These are phyloP conservation scores for Pterula multifida DNA, from an alignment of 1,284 basidiomycete species.

Conservation along the genomic window DNA sequence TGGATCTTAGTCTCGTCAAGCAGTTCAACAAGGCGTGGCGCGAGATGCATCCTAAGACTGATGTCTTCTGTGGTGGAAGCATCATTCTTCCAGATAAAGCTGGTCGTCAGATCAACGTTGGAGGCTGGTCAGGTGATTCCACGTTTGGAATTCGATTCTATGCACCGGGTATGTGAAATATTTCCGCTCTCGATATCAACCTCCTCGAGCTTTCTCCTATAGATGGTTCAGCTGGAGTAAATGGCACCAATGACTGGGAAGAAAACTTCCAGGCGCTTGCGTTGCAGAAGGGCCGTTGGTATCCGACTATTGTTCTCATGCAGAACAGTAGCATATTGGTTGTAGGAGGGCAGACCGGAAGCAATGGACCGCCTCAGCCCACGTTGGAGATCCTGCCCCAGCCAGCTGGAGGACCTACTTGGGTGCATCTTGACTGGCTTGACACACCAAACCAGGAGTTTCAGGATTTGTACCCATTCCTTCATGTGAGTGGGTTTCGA, in stretches of 20 bases:
- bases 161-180: constrained; percentile 27
- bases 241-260: constrained; percentile 59
- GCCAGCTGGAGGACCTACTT: constrained; percentile 28
- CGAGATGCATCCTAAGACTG: constrained; percentile 58
- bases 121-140: constrained; percentile 53
- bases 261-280: constrained; percentile 38
- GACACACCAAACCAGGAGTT: constrained; percentile 1
- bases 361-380: constrained; percentile 50
- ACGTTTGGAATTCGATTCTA: constrained; percentile 58
- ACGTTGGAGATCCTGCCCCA: constrained; percentile 49
- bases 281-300: constrained; percentile 48
- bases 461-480: not conserved
- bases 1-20: constrained; percentile 45
- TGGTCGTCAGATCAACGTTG: constrained; percentile 57
- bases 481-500: not conserved
- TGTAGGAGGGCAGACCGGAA: constrained; percentile 63
- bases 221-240: constrained; percentile 42
- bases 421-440: constrained; percentile 31
- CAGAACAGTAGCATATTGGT: constrained; percentile 61
- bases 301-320: constrained; percentile 53
- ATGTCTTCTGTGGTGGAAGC: constrained; percentile 68
- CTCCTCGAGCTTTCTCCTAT: constrained; percentile 32
- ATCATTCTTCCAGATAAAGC: constrained; percentile 62
- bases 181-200: not conserved
- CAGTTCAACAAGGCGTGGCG: constrained; percentile 54